These are phyloP conservation scores for Tuber aestivum DNA, from an alignment of 495 filamentous ascomycete species.

Conservation along the genomic window DNA sequence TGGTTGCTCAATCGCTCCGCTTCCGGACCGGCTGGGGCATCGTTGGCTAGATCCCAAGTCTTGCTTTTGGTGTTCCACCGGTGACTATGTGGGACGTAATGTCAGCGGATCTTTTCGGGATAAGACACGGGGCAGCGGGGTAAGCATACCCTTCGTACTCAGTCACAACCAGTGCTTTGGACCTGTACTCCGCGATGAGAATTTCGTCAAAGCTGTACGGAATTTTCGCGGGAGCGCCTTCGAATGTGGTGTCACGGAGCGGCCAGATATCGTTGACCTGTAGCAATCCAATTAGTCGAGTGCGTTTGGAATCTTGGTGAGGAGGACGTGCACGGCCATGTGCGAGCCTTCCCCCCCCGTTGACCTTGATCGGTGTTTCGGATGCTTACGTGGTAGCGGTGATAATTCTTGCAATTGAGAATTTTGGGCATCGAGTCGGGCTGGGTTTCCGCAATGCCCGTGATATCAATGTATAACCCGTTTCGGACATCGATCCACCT, in stretches of 20 bases:
- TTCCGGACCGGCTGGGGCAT: constrained; percentile 28
- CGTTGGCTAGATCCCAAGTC: constrained; percentile 31
- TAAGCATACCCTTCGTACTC: constrained; percentile 57
- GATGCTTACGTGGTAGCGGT: constrained; percentile 55
- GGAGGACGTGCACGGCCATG: not conserved
- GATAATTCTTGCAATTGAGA: constrained; percentile 80
- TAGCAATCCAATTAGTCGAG: constrained; percentile 16
- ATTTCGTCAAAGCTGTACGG: constrained; percentile 70
- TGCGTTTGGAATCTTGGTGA: not conserved
- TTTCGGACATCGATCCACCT: constrained; percentile 73
- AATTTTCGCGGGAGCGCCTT: constrained; percentile 66
- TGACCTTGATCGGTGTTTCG: not conserved
- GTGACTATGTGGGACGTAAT: constrained; percentile 11
- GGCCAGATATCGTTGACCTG: constrained; percentile 68
- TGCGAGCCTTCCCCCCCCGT: not conserved
- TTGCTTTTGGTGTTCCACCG: constrained; percentile 41
- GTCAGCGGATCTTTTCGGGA: not conserved
- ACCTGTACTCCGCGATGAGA: constrained; percentile 68
- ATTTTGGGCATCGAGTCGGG: constrained; percentile 54
- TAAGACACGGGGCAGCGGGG: not conserved
- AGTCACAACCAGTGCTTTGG: constrained; percentile 57
- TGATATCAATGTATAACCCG: constrained; percentile 83
- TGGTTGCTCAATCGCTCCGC: constrained; percentile 15
- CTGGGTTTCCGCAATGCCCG: constrained; percentile 66
- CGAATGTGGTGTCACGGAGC: constrained; percentile 68